These are phyloP conservation scores for Funneliformis mosseae DNA, from an alignment of 192 early-diverging fungal species.

Conservation along the genomic window DNA sequence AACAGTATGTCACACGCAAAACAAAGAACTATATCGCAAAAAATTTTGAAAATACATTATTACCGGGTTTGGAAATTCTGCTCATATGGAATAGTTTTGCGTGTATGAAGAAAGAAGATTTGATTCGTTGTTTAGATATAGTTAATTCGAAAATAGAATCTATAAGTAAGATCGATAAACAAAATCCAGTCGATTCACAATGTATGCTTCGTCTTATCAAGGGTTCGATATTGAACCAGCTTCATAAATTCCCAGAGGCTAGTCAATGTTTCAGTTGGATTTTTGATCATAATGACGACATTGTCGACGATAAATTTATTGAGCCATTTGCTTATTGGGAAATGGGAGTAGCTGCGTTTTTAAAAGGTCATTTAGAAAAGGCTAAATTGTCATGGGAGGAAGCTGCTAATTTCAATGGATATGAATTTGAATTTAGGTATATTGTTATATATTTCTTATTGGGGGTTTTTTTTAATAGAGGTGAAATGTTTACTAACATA, in stretches of 20 bases:
- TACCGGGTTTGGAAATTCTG: slow-evolving; percentile 54
- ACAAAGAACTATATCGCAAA: slow-evolving; percentile 49
- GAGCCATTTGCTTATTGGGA: slow-evolving; percentile 59
- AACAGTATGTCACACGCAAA: slow-evolving; percentile 52
- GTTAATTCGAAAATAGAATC: slow-evolving; percentile 39
- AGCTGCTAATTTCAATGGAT: slow-evolving; percentile 43
- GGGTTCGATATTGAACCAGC: slow-evolving; percentile 47
- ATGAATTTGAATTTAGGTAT: slow-evolving; percentile 53
- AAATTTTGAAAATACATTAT: slow-evolving; percentile 49
- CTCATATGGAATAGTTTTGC: slow-evolving; percentile 53
- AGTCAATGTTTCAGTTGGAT: slow-evolving; percentile 53
- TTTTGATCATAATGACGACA: slow-evolving; percentile 43
- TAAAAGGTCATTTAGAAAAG: slow-evolving; percentile 34
- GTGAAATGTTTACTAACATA: neutral
- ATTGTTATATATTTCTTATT: neutral
- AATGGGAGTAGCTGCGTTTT: slow-evolving; percentile 50
- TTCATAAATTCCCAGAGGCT: slow-evolving; percentile 42
- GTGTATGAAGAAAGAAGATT: slow-evolving; percentile 47
- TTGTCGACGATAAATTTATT: slow-evolving; percentile 49
- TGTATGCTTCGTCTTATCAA: slow-evolving; percentile 52
- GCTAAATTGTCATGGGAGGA: slow-evolving; percentile 49
- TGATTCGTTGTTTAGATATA: slow-evolving; percentile 35
- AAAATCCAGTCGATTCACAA: slow-evolving; percentile 42
- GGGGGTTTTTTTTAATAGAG: no score
- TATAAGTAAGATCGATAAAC: slow-evolving; percentile 37